Conservation (phyloP, 169 alveolate species). For the Cryptosporidium muris region DNA sequence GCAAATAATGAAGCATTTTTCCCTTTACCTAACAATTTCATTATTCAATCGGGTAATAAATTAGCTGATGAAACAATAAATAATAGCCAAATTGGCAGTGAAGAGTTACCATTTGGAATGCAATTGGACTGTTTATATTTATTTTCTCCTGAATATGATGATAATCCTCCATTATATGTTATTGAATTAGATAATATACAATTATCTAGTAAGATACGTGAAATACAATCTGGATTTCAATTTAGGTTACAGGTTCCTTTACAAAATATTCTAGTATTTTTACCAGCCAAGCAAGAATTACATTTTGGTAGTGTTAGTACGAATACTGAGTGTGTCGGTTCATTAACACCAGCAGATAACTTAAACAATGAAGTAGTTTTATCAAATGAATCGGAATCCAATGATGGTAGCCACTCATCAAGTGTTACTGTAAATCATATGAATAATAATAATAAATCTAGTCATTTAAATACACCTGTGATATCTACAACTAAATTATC, state of each 20-base stretch:
- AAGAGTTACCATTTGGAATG: conserved; percentile 16
- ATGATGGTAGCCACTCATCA: too few relatives aligned
- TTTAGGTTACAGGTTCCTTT: conserved; percentile 62
- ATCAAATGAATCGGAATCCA: too few relatives aligned
- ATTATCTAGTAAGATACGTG: conserved; percentile 57
- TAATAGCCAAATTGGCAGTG: neutral
- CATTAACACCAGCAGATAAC: too few relatives aligned
- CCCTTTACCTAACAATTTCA: conserved; percentile 51
- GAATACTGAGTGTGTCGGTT: neutral
- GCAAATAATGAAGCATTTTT: conserved; percentile 69
- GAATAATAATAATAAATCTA: too few relatives aligned
- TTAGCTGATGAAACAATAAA: neutral
- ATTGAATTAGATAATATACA: conserved; percentile 61
- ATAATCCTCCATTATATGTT: conserved; percentile 37
- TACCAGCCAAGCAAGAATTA: neutral
- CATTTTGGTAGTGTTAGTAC: neutral
- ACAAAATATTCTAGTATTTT: conserved; percentile 12
- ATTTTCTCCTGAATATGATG: conserved; percentile 65
- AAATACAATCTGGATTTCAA: conserved; percentile 58
- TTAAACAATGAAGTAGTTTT: neutral
- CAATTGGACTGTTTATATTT: conserved; percentile 53
- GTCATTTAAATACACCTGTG: too few relatives aligned
- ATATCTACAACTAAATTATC: neutral
- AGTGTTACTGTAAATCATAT: too few relatives aligned
- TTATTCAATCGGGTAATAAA: conserved; percentile 8